Base-by-base conservation (phyloP, 176 grass and related monocot species). In the Puya raimondii region DNA sequence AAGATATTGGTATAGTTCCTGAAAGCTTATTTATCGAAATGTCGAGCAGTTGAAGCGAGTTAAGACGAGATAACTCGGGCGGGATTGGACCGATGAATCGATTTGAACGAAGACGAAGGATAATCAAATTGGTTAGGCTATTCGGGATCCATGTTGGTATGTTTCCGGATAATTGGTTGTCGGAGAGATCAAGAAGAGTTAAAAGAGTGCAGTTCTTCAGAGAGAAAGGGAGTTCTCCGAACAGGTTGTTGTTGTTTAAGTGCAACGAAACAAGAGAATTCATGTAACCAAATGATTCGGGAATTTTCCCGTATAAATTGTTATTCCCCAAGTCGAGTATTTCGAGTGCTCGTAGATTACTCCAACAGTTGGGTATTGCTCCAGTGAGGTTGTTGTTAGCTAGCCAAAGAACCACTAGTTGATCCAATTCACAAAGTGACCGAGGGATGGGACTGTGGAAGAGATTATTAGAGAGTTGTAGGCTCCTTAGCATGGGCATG, bases 11-110 rank as follows among this genome's bases (percentile, higher is more conserved):
- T 17, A 69, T 69, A 10, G 14, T 49, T 51, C 67, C 67, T 18
- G 67, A 69, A 18, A 69, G 29, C 10, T 11, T 69, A n/a, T 69
- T 70, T 16, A 12, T 23, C 16, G 67, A 70, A 23, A 70, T 33
- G 10, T 70, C 67, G 4, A 70, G n/a, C 26, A 70, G 10, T 23
- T 14, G n/a, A 51, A 70, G 47, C 10, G 48, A 70, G 15, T 9
- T 12, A 10, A 70, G 67, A 23, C 18, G 13, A 7, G 54, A 18
- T 6, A 58, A 58, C 51, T 48, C n/a, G 5, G 7, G n/a, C 50
- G 47, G 48, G 4, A 50, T 23, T 15, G 17, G 18, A 2, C 67
- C 67, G 13, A 7, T 12, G 22, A 69, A 69, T 11, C n/a, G 18
- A 50, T 51, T 70, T 21, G 67, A 21, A 21, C 11, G n/a, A 2